Conservation (phyloP, 768 basidiomycete genomes). For the Dioszegia aurantiaca region DNA sequence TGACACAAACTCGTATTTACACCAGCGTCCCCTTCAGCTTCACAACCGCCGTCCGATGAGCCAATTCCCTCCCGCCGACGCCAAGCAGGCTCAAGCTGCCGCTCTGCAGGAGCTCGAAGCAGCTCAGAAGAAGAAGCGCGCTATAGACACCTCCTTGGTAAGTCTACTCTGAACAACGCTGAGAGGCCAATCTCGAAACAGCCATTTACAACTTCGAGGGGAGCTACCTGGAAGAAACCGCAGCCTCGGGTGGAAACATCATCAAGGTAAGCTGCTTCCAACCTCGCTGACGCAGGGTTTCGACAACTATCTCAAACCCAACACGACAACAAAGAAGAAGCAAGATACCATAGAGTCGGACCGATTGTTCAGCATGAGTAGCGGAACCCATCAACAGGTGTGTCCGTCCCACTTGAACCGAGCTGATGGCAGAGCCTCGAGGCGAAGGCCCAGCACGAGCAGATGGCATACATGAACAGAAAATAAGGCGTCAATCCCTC, state of each 20-base stretch:
- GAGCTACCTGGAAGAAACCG: slow-evolving; percentile 53
- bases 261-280: slow-evolving; percentile 46
- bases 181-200: slow-evolving; percentile 52
- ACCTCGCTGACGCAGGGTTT: slow-evolving; percentile 39
- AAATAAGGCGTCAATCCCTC: neutral
- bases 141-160: slow-evolving; percentile 37
- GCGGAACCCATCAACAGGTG: slow-evolving; percentile 49
- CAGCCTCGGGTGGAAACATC: slow-evolving; percentile 53
- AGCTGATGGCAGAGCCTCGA: slow-evolving; percentile 11
- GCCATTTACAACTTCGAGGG: slow-evolving; percentile 54
- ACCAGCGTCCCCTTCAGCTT: too few relatives aligned
- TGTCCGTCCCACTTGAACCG: neutral
- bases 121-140: slow-evolving; percentile 37
- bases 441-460: slow-evolving; percentile 12
- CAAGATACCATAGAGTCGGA: slow-evolving; percentile 46
- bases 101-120: slow-evolving; percentile 42
- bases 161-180: neutral
- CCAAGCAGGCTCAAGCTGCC: slow-evolving; percentile 47
- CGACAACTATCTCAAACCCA: slow-evolving; percentile 53
- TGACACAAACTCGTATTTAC: too few relatives aligned
- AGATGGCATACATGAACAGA: slow-evolving; percentile 4
- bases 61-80: slow-evolving; percentile 44
- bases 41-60: slow-evolving; percentile 32
- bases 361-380: slow-evolving; percentile 52
- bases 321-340: slow-evolving; percentile 29